phyloP scores from a whole-genome alignment of 2,329 filamentous ascomycete genomes.

The Arthrinium phaeospermum region DNA sequence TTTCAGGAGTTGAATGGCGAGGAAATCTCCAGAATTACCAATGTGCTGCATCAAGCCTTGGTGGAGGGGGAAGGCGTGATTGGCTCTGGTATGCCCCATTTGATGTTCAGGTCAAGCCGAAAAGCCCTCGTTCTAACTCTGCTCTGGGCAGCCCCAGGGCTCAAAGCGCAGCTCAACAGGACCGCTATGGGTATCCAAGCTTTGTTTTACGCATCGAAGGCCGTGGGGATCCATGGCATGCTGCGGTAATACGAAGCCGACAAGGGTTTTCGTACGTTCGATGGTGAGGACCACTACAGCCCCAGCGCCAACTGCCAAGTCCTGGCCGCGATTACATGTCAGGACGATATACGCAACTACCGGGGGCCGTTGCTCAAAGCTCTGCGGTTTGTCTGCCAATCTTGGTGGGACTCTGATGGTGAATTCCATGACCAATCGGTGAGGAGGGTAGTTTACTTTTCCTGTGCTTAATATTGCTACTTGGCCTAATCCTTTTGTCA shows the following conservation, averaged over 20 bases:
- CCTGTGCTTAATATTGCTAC: not conserved
- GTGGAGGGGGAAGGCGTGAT: not conserved
- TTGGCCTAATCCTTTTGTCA: not conserved
- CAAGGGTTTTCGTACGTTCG: too few relatives aligned
- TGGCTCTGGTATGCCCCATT: not conserved
- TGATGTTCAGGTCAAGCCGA: not conserved
- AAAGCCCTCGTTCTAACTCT: not conserved
- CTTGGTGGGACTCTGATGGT: slow-evolving; percentile 32
- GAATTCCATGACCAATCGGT: slow-evolving; percentile 37
- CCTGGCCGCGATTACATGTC: slow-evolving; percentile 37
- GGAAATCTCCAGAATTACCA: not conserved
- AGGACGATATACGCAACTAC: slow-evolving; percentile 26
- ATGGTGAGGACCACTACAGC: slow-evolving; percentile 37
- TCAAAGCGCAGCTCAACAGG: not conserved
- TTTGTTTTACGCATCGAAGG: not conserved
- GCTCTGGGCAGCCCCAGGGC: not conserved
- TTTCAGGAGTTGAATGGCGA: not conserved
- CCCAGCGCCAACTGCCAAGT: slow-evolving; percentile 44
- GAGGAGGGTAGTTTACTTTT: slow-evolving; percentile 20
- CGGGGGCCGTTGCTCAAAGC: slow-evolving; percentile 37
- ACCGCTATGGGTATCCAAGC: not conserved
- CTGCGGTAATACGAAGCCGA: slow-evolving; percentile 18
- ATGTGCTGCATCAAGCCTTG: not conserved
- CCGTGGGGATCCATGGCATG: not conserved
- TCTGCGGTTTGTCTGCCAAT: slow-evolving; percentile 33